phyloP scores from a whole-genome alignment of 2,329 filamentous ascomycete species.

The Microdochium bolleyi region DNA sequence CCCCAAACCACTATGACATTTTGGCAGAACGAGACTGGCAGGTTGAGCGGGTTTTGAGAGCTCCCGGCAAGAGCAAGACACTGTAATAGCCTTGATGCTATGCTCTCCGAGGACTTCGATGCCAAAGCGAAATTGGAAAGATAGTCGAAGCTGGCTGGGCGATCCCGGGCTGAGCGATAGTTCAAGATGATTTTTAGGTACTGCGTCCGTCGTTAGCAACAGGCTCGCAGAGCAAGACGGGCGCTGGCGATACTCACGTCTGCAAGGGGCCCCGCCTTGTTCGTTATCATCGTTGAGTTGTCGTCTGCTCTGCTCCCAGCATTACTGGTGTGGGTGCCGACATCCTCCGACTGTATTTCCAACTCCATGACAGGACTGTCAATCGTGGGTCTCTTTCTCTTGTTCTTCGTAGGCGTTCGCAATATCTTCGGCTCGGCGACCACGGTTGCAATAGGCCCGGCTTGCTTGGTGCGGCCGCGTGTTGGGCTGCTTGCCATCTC shows the following conservation, averaged over 20 bases:
- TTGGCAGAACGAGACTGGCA: constrained; percentile 57
- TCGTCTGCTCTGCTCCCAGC: constrained; percentile 3
- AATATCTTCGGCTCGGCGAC: constrained; percentile 30
- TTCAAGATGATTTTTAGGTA: constrained; percentile 58
- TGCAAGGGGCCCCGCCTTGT: constrained; percentile 9
- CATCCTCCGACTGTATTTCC: constrained; percentile 38
- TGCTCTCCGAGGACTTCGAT: constrained; percentile 50
- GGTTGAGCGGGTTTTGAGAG: constrained; percentile 37
- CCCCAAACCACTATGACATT: constrained; percentile 61
- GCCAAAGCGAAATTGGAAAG: constrained; percentile 58
- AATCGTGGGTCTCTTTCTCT: constrained; percentile 58
- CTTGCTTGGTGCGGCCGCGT: constrained; percentile 35
- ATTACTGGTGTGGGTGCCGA: constrained; percentile 4
- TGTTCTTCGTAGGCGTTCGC: constrained; percentile 56
- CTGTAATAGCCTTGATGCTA: constrained; percentile 62
- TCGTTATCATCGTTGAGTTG: neutral
- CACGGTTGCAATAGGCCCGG: constrained; percentile 32
- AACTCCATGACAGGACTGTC: constrained; percentile 61
- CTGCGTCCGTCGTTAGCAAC: constrained; percentile 23
- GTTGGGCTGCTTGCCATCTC: constrained; percentile 46
- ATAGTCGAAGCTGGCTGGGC: constrained; percentile 58
- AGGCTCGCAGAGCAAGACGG: neutral
- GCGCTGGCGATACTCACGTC: constrained; percentile 14
- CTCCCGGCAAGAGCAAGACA: constrained; percentile 51
- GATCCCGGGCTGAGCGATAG: constrained; percentile 45